A percentile compares a stretch with the other conserved stretches of the same genome.
These are phyloP conservation scores for Schizophyllum commune DNA, from an alignment of 1,284 basidiomycete genomes.

Conservation along the genomic window DNA sequence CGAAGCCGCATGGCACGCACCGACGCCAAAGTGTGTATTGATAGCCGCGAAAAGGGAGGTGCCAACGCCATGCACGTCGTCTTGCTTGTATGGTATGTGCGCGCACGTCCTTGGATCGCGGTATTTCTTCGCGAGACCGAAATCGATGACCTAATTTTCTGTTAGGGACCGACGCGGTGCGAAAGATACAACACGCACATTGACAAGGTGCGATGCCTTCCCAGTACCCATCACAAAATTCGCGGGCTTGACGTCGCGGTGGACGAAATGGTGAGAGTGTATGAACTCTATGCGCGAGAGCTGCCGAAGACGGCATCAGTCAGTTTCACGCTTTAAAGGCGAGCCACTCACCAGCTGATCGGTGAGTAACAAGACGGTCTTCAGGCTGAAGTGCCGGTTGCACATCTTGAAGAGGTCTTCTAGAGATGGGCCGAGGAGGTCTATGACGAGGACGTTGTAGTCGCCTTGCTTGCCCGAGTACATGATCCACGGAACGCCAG, in stretches of 20 bases:
- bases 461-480: constrained; percentile 84
- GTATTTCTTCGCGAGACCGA: constrained; percentile 95
- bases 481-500: constrained; percentile 80
- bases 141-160: constrained; percentile 67
- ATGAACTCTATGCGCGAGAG: constrained; percentile 71
- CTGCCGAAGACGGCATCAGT: constrained; percentile 24
- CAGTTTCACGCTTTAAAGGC: neutral
- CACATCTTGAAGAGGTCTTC: constrained; percentile 88
- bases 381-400: constrained; percentile 77
- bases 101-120: constrained; percentile 79
- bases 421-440: constrained; percentile 77
- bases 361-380: constrained; percentile 78
- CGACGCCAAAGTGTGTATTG: constrained; percentile 90
- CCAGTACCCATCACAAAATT: constrained; percentile 83
- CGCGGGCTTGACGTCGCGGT: constrained; percentile 95
- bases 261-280: constrained; percentile 68
- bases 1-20: constrained; percentile 28
- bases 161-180: neutral
- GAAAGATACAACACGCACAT: constrained; percentile 15
- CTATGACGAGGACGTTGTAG: constrained; percentile 87
- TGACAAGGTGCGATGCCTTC: constrained; percentile 55
- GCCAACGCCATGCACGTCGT: constrained; percentile 84
- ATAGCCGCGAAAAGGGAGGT: constrained; percentile 93
- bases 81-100: constrained; percentile 90
- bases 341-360: constrained; percentile 66